Percentiles rank a stretch among this genome's conserved stretches.
phyloP scores from a whole-genome alignment of 202 grass and related monocot genomes.

The Thinopyrum obtusiflorum region DNA sequence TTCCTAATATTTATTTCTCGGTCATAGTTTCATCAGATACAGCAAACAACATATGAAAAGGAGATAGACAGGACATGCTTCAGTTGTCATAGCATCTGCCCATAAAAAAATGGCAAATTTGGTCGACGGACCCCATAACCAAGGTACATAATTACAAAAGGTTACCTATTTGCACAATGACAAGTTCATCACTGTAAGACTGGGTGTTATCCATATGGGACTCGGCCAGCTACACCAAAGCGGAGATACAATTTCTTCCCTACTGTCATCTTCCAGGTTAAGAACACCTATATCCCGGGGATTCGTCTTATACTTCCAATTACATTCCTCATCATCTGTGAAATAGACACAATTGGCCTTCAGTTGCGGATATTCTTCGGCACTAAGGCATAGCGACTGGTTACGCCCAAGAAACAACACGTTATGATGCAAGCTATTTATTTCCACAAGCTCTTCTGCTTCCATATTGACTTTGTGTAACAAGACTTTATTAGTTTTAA shows the following conservation, averaged over 20 bases:
- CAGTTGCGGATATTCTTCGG: too few species aligned
- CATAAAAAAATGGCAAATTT: not conserved
- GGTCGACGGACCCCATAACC: not conserved
- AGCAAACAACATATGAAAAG: not conserved
- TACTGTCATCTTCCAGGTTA: not conserved
- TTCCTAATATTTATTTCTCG: not conserved
- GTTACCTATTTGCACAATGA: not conserved
- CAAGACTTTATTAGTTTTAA: not conserved
- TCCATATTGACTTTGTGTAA: not conserved
- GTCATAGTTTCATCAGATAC: not conserved
- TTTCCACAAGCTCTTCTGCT: not conserved
- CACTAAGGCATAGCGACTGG: too few species aligned
- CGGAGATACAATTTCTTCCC: not conserved
- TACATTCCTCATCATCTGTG: not conserved
- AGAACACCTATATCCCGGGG: not conserved
- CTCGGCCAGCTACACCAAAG: not conserved
- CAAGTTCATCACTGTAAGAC: not conserved
- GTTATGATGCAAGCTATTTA: not conserved
- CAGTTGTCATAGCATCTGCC: not conserved
- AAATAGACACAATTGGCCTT: too few species aligned
- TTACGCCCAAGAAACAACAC: too few species aligned
- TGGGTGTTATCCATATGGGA: constrained; percentile 1
- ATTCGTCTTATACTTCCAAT: not conserved
- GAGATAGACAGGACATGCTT: not conserved
- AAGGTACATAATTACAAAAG: not conserved